Conservation (phyloP, 2,329 filamentous ascomycete species). For the Sporothrix brunneoviolacea region DNA sequence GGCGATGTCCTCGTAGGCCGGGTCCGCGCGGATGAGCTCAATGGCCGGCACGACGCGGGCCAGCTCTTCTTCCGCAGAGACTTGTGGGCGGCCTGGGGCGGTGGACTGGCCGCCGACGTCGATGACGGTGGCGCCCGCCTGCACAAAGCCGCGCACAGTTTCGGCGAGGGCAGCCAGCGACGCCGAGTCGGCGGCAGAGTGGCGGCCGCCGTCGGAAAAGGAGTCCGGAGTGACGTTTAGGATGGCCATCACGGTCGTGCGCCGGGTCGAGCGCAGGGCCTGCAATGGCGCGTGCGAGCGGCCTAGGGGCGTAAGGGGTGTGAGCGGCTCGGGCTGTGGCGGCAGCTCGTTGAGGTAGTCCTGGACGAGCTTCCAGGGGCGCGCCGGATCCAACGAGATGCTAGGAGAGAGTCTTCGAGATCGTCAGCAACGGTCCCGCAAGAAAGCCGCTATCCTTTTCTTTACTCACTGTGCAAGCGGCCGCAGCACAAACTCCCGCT, state of each 20-base stretch:
- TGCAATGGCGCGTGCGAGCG: slow-evolving; percentile 46
- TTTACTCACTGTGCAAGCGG: slow-evolving; percentile 81
- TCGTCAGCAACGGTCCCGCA: background rate
- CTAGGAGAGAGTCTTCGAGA: slow-evolving; percentile 46
- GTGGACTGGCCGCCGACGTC: slow-evolving; percentile 94
- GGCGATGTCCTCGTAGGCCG: slow-evolving; percentile 36
- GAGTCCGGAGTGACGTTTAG: slow-evolving; percentile 94
- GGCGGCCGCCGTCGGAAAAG: slow-evolving; percentile 81
- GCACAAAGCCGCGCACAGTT: slow-evolving; percentile 57
- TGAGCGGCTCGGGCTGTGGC: slow-evolving; percentile 41
- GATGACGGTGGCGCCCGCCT: slow-evolving; percentile 70
- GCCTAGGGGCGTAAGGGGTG: slow-evolving; percentile 52
- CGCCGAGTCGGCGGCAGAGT: slow-evolving; percentile 37
- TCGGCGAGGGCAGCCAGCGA: slow-evolving; percentile 43
- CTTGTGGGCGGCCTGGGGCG: slow-evolving; percentile 64
- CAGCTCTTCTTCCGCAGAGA: slow-evolving; percentile 67
- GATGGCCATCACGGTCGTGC: slow-evolving; percentile 85
- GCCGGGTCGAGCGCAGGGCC: slow-evolving; percentile 49
- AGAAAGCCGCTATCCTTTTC: too few relatives aligned
- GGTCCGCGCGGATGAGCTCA: slow-evolving; percentile 54
- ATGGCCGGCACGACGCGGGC: slow-evolving; percentile 75
- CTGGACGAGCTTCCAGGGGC: slow-evolving; percentile 54
- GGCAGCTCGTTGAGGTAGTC: slow-evolving; percentile 57
- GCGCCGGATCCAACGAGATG: slow-evolving; percentile 43
- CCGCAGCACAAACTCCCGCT: slow-evolving; percentile 88